Evolutionary conservation across 768 basidiomycete genomes (phyloP).

Genomic region (Tulasnella sp.): DNA sequence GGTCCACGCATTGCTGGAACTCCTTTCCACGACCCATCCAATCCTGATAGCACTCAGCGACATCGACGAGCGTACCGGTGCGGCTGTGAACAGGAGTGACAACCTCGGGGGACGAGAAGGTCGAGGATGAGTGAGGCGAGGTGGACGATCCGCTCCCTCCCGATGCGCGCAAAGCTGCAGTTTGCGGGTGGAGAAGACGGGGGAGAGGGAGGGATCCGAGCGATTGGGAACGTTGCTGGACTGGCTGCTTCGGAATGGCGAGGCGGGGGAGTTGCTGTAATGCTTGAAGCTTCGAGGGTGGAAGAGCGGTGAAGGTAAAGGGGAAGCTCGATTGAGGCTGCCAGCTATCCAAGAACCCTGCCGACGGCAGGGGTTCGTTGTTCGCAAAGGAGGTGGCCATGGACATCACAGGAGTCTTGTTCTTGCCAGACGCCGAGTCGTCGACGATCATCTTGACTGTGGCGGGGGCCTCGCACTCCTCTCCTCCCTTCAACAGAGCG

Average conservation of each 20-base stretch:
- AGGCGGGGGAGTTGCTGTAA: background rate
- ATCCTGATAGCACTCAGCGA: conserved; percentile 3
- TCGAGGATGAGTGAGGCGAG: conserved; percentile 13
- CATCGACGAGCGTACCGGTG: conserved; percentile 16
- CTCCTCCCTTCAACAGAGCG: background rate
- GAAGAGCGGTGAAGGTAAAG: background rate
- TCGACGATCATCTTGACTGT: conserved; percentile 19
- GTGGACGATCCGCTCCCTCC: conserved; percentile 6
- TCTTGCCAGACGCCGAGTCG: background rate
- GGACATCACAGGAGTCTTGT: background rate
- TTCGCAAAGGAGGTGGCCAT: background rate
- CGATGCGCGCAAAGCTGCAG: conserved; percentile 14
- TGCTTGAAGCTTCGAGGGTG: background rate
- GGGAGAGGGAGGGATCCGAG: background rate
- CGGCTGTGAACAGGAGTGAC: conserved; percentile 21
- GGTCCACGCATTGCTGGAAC: background rate
- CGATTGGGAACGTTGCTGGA: background rate
- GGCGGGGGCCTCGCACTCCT: background rate
- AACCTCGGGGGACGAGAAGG: conserved; percentile 21
- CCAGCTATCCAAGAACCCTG: conserved; percentile 15
- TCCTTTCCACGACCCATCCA: background rate
- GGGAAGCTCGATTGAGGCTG: conserved; percentile 1
- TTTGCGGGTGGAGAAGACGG: conserved; percentile 16
- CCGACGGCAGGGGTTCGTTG: background rate
- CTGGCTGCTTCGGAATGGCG: background rate